Evolutionary conservation across 2,329 filamentous ascomycete species (phyloP).

Genomic region (Neofusicoccum kwambonambiense): DNA sequence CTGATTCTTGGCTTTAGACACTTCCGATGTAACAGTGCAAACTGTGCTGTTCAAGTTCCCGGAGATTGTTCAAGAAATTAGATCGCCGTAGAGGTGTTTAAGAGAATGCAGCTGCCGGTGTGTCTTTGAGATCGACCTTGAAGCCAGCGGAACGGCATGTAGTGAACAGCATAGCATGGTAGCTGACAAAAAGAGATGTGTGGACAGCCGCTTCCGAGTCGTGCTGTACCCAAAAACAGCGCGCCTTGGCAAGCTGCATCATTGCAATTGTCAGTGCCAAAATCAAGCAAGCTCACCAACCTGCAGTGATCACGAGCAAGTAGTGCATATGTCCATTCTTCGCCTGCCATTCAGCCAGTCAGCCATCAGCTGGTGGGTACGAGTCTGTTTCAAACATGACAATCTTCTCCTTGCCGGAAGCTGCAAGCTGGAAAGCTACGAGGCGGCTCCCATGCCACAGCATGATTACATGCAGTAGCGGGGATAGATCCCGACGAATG

Average conservation of each 20-base stretch:
- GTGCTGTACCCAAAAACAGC: background rate
- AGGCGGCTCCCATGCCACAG: slow-evolving; percentile 4
- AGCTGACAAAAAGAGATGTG: background rate
- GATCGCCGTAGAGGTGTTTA: too few species aligned
- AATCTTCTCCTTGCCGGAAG: background rate
- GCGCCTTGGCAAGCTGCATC: background rate
- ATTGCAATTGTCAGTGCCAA: background rate
- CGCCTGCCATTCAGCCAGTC: background rate
- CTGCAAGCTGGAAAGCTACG: background rate
- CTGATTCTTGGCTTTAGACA: background rate
- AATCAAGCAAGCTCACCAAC: background rate
- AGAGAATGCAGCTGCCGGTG: too few species aligned
- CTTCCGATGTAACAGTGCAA: background rate
- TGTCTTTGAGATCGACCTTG: background rate
- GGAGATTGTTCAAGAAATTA: too few species aligned
- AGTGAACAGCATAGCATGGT: background rate
- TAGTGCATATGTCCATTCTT: background rate
- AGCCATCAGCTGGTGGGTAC: background rate
- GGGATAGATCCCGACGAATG: background rate
- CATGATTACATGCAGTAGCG: slow-evolving; percentile 7
- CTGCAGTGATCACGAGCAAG: background rate
- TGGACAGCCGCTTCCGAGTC: background rate
- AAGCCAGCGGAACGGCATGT: too few species aligned
- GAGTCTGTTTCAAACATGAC: background rate
- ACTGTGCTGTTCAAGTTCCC: background rate